These are phyloP conservation scores for Cercophora sp. DNA, from an alignment of 495 filamentous ascomycete genomes.

Conservation along the genomic window DNA sequence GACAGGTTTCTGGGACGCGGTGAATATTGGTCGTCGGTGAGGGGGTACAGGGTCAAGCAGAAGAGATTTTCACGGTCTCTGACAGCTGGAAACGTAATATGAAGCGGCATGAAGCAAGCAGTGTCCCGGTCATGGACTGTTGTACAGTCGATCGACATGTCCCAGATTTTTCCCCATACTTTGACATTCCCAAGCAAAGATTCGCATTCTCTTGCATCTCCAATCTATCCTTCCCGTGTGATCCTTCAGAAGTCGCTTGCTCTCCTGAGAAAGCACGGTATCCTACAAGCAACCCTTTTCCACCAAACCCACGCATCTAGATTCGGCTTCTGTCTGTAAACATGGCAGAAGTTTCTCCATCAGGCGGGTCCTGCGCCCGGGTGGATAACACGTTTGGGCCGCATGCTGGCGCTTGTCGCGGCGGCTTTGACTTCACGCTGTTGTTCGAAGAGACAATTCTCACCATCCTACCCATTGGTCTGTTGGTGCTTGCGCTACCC, in stretches of 20 bases:
- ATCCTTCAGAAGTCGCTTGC: background rate
- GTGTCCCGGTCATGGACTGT: background rate
- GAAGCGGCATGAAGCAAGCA: background rate
- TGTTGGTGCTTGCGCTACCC: conserved; percentile 45
- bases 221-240: background rate
- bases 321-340: too few relatives aligned
- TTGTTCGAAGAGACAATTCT: conserved; percentile 56
- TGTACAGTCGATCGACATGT: conserved; percentile 2
- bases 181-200: background rate
- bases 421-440: conserved; percentile 56
- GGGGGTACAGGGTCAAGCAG: background rate
- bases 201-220: background rate
- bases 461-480: conserved; percentile 39
- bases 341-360: conserved; percentile 1
- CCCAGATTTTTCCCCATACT: conserved; percentile 1
- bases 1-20: background rate
- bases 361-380: background rate
- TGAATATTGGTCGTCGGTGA: conserved; percentile 3
- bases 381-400: conserved; percentile 29
- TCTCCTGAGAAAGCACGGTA: background rate
- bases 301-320: too few relatives aligned
- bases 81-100: conserved; percentile 1
- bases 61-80: background rate
- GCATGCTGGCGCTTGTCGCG: conserved; percentile 26
- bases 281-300: background rate